Evolutionary conservation across 805 yeast species (phyloP).

Genomic region (Komagataella populi): DNA sequence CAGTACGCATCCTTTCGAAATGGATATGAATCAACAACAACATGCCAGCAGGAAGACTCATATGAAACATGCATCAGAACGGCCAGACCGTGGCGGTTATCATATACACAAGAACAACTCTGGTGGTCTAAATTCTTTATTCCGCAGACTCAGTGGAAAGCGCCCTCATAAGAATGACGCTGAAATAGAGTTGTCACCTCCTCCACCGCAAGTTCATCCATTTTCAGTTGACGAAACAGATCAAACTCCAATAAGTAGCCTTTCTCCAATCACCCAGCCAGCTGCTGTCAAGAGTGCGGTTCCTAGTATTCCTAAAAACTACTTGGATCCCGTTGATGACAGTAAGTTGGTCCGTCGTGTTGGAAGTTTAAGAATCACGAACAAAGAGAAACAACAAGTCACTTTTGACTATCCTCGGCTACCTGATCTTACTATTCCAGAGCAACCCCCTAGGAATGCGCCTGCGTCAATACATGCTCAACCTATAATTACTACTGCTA

Average conservation of each 20-base stretch:
- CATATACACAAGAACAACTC: neutral
- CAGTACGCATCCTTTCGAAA: neutral
- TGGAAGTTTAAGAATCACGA: slow-evolving; percentile 47
- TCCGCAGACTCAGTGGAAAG: slow-evolving; percentile 20
- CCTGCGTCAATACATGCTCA: slow-evolving; percentile 1
- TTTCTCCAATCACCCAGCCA: neutral
- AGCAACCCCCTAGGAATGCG: slow-evolving; percentile 11
- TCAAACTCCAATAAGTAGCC: neutral
- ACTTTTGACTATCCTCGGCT: slow-evolving; percentile 13
- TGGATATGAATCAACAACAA: neutral
- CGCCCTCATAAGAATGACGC: slow-evolving; percentile 7
- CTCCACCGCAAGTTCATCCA: neutral
- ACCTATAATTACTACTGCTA: neutral
- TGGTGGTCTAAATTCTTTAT: slow-evolving; percentile 11
- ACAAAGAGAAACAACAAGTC: slow-evolving; percentile 31
- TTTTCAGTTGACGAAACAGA: neutral
- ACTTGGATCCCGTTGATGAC: slow-evolving; percentile 2
- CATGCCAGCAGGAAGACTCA: neutral
- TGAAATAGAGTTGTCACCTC: slow-evolving; percentile 6
- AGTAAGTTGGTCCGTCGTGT: slow-evolving; percentile 35
- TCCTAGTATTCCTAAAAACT: slow-evolving; percentile 2
- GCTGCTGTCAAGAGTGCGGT: neutral
- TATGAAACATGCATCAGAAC: neutral
- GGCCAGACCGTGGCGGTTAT: neutral
- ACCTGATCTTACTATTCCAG: slow-evolving; percentile 7